Evolutionary conservation across 1,139 yeast genomes (phyloP).

Genomic region (Blastobotrys raffinosifermentans): DNA sequence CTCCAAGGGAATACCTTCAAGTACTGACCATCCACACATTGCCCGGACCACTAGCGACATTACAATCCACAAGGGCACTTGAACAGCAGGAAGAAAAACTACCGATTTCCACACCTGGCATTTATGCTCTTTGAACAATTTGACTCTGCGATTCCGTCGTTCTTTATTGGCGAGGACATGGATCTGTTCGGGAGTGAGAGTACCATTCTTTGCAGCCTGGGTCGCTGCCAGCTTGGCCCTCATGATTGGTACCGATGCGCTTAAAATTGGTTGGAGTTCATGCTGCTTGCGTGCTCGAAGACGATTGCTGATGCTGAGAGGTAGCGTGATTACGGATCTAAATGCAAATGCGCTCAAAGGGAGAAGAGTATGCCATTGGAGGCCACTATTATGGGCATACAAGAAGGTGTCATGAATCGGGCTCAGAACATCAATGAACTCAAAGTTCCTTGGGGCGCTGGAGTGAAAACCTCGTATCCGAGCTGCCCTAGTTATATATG

Average conservation of each 20-base stretch:
- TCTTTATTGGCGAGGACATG: conserved; percentile 69
- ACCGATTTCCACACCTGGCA: conserved; percentile 81
- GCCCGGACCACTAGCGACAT: conserved; percentile 72
- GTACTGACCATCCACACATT: conserved; percentile 61
- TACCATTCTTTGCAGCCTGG: conserved; percentile 37
- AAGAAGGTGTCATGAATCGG: conserved; percentile 25
- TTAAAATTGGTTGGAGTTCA: conserved; percentile 51
- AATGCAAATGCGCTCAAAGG: conserved; percentile 67
- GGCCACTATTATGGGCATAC: conserved; percentile 36
- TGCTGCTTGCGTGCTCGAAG: conserved; percentile 65
- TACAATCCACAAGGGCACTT: conserved; percentile 83
- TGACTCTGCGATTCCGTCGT: conserved; percentile 64
- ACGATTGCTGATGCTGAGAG: conserved; percentile 70
- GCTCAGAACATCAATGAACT: conserved; percentile 16
- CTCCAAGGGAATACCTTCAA: conserved; percentile 45
- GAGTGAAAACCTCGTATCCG: conserved; percentile 15
- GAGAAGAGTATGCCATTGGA: conserved; percentile 81
- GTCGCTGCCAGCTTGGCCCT: conserved; percentile 57
- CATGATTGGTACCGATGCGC: conserved; percentile 71
- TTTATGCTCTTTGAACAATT: conserved; percentile 54
- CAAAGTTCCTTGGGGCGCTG: conserved; percentile 9
- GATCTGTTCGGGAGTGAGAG: conserved; percentile 72
- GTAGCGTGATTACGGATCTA: conserved; percentile 64
- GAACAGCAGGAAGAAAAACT: conserved; percentile 62
- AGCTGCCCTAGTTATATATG: too few relatives aligned